phyloP scores from a whole-genome alignment of 208 protist genomes.

The Trypanosoma grayi region DNA sequence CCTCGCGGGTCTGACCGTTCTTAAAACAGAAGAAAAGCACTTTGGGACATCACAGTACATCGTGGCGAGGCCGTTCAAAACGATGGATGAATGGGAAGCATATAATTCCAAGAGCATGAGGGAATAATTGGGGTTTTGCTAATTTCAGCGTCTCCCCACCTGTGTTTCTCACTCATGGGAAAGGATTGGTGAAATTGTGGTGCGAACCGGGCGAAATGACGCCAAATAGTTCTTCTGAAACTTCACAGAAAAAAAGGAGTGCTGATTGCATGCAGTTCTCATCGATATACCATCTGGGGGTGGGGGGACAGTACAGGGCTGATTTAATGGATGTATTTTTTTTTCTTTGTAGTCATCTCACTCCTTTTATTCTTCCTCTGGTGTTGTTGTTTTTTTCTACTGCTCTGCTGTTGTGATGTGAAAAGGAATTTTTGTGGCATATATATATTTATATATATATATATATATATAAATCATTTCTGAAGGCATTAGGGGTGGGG shows the following conservation, averaged over 20 bases:
- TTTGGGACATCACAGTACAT: conserved; percentile 90
- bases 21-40: conserved; percentile 71
- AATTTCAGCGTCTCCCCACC: not conserved
- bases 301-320: no score
- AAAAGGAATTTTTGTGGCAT: not conserved
- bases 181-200: not conserved
- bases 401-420: no score
- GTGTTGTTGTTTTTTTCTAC: no score
- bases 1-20: conserved; percentile 59
- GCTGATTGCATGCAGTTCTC: no score
- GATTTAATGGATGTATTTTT: no score
- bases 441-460: not conserved
- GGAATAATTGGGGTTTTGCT: not conserved
- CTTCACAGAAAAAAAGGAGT: no score
- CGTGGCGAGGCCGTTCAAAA: conserved; percentile 78
- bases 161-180: not conserved
- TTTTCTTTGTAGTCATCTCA: not conserved
- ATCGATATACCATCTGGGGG: no score
- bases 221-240: no score
- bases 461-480: not conserved
- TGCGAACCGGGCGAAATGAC: not conserved
- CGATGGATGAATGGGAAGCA: conserved; percentile 67
- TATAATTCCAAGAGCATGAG: conserved; percentile 5
- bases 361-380: not conserved
- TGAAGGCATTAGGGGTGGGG: not conserved